phyloP scores from a whole-genome alignment of 2,329 filamentous ascomycete genomes.

The Aspergillus pseudonomiae region DNA sequence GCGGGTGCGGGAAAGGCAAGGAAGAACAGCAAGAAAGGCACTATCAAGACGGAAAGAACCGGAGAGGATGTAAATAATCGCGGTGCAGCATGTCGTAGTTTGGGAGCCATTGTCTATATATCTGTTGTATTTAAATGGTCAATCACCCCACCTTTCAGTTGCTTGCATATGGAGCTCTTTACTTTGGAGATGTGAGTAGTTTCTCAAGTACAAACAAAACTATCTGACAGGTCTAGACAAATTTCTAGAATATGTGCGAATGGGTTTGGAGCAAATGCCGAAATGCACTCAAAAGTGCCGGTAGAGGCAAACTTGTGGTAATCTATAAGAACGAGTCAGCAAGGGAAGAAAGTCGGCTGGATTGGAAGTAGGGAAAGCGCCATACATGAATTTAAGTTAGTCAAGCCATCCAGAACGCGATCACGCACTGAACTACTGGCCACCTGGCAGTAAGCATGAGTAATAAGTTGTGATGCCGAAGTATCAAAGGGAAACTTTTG shows the following conservation, averaged over 20 bases:
- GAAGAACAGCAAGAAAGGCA: conserved; percentile 57
- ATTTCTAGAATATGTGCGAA: not conserved
- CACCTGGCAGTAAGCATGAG: conserved; percentile 36
- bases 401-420: conserved; percentile 32
- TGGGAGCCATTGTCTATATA: conserved; percentile 36
- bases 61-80: conserved; percentile 28
- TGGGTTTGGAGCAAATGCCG: not conserved
- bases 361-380: not conserved
- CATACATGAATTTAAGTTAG: conserved; percentile 16
- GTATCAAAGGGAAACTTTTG: conserved; percentile 8
- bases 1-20: conserved; percentile 58
- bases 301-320: conserved; percentile 4
- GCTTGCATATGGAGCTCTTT: not conserved
- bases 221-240: not conserved
- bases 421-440: conserved; percentile 30
- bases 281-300: not conserved
- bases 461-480: conserved; percentile 16
- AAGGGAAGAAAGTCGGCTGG: not conserved
- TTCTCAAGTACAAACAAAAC: not conserved
- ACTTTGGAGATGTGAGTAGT: not conserved
- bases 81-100: conserved; percentile 27
- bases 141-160: not conserved
- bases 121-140: conserved; percentile 4
- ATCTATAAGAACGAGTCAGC: conserved; percentile 12
- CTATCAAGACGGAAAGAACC: conserved; percentile 48